phyloP scores from a whole-genome alignment of 75 land plant species.

The Cunninghamia lanceolata region DNA sequence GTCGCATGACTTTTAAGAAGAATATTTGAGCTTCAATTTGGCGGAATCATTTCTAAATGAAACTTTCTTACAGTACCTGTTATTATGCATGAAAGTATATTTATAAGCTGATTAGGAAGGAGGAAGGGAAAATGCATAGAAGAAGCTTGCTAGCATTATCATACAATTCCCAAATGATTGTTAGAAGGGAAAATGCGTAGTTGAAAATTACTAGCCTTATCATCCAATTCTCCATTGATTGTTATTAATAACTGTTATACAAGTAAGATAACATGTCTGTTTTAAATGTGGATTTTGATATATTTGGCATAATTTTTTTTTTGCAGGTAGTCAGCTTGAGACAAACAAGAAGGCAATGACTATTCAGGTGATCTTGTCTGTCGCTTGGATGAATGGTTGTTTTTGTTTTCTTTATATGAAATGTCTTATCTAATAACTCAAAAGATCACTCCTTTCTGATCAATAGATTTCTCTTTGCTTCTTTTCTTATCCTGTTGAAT shows the following conservation, averaged over 20 bases:
- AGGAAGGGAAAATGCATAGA: too few relatives aligned
- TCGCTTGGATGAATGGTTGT: neutral
- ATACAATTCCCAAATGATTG: neutral
- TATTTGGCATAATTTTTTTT: neutral
- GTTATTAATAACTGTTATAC: too few relatives aligned
- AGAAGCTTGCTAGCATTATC: neutral
- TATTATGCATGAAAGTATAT: neutral
- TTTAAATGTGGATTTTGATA: neutral
- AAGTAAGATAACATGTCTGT: too few relatives aligned
- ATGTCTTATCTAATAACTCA: neutral
- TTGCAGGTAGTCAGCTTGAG: conserved; percentile 78
- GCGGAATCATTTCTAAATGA: neutral
- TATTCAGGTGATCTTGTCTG: conserved; percentile 43
- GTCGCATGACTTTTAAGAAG: neutral
- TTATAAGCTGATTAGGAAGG: neutral
- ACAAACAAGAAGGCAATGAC: conserved; percentile 83
- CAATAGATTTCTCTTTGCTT: neutral
- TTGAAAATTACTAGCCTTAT: neutral
- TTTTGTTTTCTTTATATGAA: neutral
- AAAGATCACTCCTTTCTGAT: too few relatives aligned
- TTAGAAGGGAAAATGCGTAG: too few relatives aligned
- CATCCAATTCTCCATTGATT: too few relatives aligned
- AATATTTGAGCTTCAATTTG: neutral
- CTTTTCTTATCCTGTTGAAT: neutral
- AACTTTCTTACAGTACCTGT: too few relatives aligned